phyloP scores from a whole-genome alignment of 768 basidiomycete species.

The Tulasnella sp. region DNA sequence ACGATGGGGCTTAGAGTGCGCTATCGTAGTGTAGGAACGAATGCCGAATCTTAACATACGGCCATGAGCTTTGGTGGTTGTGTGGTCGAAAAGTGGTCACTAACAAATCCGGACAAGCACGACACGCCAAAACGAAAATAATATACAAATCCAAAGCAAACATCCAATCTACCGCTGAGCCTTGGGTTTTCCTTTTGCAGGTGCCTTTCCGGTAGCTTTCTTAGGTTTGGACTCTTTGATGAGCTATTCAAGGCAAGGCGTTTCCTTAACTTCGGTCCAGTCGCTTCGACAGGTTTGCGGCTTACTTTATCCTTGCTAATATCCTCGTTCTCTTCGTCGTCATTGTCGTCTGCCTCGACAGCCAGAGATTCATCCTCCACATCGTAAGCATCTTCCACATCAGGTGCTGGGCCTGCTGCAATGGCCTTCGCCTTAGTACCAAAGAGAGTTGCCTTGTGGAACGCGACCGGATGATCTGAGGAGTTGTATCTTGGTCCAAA shows the following conservation, averaged over 20 bases:
- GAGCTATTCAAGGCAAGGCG: not conserved
- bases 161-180: not conserved
- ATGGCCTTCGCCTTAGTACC: conserved; percentile 76
- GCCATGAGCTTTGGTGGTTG: conserved; percentile 3
- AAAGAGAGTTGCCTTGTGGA: conserved; percentile 84
- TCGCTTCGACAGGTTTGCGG: not conserved
- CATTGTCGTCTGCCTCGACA: conserved; percentile 57
- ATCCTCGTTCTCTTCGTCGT: conserved; percentile 45
- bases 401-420: conserved; percentile 72
- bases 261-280: not conserved
- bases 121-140: not conserved
- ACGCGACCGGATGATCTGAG: conserved; percentile 89
- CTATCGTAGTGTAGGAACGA: not conserved
- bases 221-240: conserved; percentile 33
- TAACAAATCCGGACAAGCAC: not conserved
- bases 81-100: conserved; percentile 8
- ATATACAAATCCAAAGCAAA: not conserved
- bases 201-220: conserved; percentile 26
- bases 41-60: not conserved
- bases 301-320: conserved; percentile 42
- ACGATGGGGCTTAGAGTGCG: not conserved
- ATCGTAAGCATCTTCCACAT: conserved; percentile 90
- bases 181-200: conserved; percentile 17
- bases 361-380: conserved; percentile 49
- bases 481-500: conserved; percentile 74